phyloP scores from a whole-genome alignment of 495 filamentous ascomycete species.

The Podospora fimiseda region DNA sequence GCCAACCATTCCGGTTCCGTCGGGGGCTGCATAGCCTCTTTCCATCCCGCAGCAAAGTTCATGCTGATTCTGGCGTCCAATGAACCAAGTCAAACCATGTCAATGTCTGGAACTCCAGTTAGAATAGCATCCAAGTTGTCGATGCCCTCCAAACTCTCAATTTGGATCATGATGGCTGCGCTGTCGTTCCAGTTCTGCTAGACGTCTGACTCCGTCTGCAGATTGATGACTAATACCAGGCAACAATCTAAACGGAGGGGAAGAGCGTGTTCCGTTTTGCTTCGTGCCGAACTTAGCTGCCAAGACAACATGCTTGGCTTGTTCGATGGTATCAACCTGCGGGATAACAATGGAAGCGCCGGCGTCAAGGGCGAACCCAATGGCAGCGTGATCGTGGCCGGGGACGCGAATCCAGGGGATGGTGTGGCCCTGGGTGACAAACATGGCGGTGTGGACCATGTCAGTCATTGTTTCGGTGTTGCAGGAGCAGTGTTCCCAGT shows the following conservation, averaged over 20 bases:
- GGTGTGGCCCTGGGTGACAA: conserved; percentile 34
- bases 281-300: conserved; percentile 34
- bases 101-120: conserved; percentile 37
- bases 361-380: conserved; percentile 43
- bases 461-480: conserved; percentile 41
- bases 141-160: conserved; percentile 49
- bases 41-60: conserved; percentile 24
- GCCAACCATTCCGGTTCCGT: conserved; percentile 36
- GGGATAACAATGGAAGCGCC: conserved; percentile 41
- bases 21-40: conserved; percentile 8
- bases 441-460: conserved; percentile 40
- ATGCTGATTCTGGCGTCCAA: conserved; percentile 39
- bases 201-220: conserved; percentile 23
- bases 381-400: conserved; percentile 41
- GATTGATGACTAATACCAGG: conserved; percentile 29
- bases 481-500: conserved; percentile 41
- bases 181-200: conserved; percentile 37
- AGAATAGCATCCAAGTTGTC: conserved; percentile 49
- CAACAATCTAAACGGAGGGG: conserved; percentile 35
- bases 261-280: conserved; percentile 33
- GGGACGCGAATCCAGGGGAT: conserved; percentile 39
- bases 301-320: conserved; percentile 39
- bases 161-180: conserved; percentile 42
- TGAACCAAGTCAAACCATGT: conserved; percentile 39
- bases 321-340: conserved; percentile 42